Percentiles rank a stretch among this genome's conserved stretches.
These are phyloP conservation scores for Elsinoe batatas DNA, from an alignment of 2,329 filamentous ascomycete species.

Conservation along the genomic window DNA sequence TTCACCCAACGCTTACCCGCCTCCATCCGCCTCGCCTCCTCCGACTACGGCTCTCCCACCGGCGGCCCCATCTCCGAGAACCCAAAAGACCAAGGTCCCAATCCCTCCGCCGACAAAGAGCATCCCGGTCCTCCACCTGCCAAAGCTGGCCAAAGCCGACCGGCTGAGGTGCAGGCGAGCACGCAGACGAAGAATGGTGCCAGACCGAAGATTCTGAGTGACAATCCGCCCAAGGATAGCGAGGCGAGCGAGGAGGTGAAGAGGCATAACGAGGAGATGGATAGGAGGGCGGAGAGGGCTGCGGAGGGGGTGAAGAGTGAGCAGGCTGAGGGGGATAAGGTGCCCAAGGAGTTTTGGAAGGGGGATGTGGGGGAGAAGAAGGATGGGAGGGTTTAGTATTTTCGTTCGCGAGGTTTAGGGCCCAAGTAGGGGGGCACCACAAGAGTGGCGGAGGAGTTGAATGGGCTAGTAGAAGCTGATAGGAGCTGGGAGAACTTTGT, in stretches of 20 bases:
- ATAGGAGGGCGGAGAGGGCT: constrained; percentile 33
- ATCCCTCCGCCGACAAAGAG: constrained; percentile 31
- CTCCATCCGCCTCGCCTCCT: constrained; percentile 26
- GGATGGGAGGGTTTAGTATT: neutral
- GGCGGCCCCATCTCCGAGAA: constrained; percentile 33
- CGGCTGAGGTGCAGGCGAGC: constrained; percentile 8
- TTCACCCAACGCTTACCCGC: constrained; percentile 21
- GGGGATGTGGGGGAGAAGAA: constrained; percentile 27
- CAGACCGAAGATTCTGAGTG: constrained; percentile 35
- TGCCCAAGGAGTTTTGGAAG: constrained; percentile 31
- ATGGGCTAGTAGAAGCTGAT: neutral
- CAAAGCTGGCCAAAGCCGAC: constrained; percentile 27
- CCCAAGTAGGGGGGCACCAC: no score
- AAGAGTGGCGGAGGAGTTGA: neutral
- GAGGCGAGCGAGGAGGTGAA: constrained; percentile 28
- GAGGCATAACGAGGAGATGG: constrained; percentile 37
- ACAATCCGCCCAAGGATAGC: constrained; percentile 25
- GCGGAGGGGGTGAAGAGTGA: constrained; percentile 23
- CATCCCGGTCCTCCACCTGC: constrained; percentile 38
- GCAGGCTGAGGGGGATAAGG: constrained; percentile 33
- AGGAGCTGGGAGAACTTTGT: neutral
- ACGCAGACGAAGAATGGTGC: constrained; percentile 25
- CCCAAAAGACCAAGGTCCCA: constrained; percentile 34
- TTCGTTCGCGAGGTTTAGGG: neutral
- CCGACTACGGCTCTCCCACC: constrained; percentile 35